A percentile compares a stretch with the other conserved stretches of the same genome.
Conservation (phyloP, 2,329 filamentous ascomycete species). For the Venturia effusa region DNA sequence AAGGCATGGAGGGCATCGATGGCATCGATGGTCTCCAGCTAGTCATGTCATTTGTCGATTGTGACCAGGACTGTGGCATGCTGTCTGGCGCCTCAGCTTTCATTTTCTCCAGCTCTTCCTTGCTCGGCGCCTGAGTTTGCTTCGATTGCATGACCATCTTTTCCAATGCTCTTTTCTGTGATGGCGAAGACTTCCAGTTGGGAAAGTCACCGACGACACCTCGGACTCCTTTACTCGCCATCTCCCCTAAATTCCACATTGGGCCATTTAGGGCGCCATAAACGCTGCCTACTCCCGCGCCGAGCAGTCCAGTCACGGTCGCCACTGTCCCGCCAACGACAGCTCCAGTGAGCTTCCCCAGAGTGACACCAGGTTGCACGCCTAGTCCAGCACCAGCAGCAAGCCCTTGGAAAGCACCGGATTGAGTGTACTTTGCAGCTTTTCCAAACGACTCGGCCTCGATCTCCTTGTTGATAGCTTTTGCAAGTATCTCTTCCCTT, state of each 20-base stretch:
- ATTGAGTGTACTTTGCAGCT: slow-evolving; percentile 29
- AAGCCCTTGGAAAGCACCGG: slow-evolving; percentile 29
- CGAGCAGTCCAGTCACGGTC: slow-evolving; percentile 24
- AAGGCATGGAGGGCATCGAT: slow-evolving; percentile 19
- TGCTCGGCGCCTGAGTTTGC: background rate
- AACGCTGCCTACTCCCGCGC: slow-evolving; percentile 25
- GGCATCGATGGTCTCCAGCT: slow-evolving; percentile 22
- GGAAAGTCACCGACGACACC: slow-evolving; percentile 24
- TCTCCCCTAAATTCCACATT: slow-evolving; percentile 25
- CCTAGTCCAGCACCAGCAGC: slow-evolving; percentile 28
- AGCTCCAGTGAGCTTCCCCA: slow-evolving; percentile 26
- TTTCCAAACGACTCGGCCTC: slow-evolving; percentile 31
- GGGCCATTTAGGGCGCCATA: slow-evolving; percentile 26
- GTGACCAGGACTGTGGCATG: slow-evolving; percentile 23
- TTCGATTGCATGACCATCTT: slow-evolving; percentile 11
- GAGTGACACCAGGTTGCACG: slow-evolving; percentile 23
- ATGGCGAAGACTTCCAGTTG: slow-evolving; percentile 23
- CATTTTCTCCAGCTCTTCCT: slow-evolving; percentile 20
- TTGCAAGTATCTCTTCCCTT: slow-evolving; percentile 27
- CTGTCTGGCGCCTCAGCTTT: slow-evolving; percentile 23
- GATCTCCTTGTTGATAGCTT: slow-evolving; percentile 30
- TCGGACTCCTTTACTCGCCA: slow-evolving; percentile 25
- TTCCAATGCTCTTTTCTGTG: slow-evolving; percentile 23
- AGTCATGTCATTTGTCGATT: slow-evolving; percentile 23
- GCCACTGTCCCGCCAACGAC: slow-evolving; percentile 24